Evolutionary conservation across 1,139 yeast genomes (phyloP), one percentile per base, ranked within the genome.

Genomic region (Suhomyces kunorum): DNA sequence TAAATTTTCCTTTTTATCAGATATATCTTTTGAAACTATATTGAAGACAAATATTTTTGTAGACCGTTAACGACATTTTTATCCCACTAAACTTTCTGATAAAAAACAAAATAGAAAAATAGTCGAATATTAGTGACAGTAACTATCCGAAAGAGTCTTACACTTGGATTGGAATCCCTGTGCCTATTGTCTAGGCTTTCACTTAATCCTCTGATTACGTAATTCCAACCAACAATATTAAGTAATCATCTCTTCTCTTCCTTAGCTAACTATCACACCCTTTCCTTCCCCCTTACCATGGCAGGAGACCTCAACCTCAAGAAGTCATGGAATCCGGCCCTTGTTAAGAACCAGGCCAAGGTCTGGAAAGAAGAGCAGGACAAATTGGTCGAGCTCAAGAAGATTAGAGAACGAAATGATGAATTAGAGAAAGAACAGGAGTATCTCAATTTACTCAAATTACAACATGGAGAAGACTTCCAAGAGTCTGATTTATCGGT

Each of bases 241-340:
- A n/a, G 9, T 2, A 8, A 2, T 5, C 12, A 9, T 2, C 5
- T 17, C 31, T 17, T 28, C 31, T 14, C 31, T 17, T 17, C 11
- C 14, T 12, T 12, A 11, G 11, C n/a, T 15, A 14, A 2, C 8
- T 16, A 27, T 8, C 3, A 13, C 8, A 11, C 3, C 13, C 22
- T 8, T 11, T 8, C 8, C 5, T 9, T 5, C 19, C 9, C n/a
- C 13, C 2, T 3, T 12, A 45, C 16, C 16, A 72, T 71, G 77
- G 87, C 94, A 1, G 89, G 94, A 6, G 96, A 90, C 62, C 71
- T 90, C 48, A 90, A 90, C 59, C 64, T 89, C 43, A 85, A 90
- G 64, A 92, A 92, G 61, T 90, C 98, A 44, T 92, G 98, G 98
- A 89, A 90, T 60, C 97, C 98, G 3, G 90, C 87, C 30, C 71